Percentiles rank a stretch among this genome's conserved stretches.
phyloP scores from a whole-genome alignment of 768 basidiomycete genomes.

The Leccinum pellstonianum region DNA sequence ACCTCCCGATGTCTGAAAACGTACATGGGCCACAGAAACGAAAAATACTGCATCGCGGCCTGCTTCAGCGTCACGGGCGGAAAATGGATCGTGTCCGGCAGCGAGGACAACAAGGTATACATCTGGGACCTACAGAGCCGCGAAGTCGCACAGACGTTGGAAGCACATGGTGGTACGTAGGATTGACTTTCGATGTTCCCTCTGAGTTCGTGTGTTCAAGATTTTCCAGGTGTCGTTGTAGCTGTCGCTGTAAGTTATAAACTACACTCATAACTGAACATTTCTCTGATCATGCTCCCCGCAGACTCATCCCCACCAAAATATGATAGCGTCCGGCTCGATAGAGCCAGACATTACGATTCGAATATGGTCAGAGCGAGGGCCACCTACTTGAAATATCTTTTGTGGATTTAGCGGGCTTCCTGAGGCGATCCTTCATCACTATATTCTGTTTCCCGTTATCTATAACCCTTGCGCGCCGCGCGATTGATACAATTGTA shows the following conservation, averaged over 20 bases:
- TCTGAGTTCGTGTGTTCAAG: background rate
- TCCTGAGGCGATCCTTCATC: slow-evolving; percentile 2
- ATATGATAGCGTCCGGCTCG: slow-evolving; percentile 85
- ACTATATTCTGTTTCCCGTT: slow-evolving; percentile 5
- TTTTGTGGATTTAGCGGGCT: no score
- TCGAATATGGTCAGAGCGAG: slow-evolving; percentile 75
- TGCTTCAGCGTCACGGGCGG: slow-evolving; percentile 84
- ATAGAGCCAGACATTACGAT: slow-evolving; percentile 83
- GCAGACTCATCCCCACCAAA: slow-evolving; percentile 82
- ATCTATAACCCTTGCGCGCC: slow-evolving; percentile 5
- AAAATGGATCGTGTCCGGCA: slow-evolving; percentile 89
- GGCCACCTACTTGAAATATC: slow-evolving; percentile 8
- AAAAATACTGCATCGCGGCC: slow-evolving; percentile 80
- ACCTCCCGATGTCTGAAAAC: slow-evolving; percentile 89
- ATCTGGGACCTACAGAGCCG: slow-evolving; percentile 90
- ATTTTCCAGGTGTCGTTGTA: slow-evolving; percentile 55
- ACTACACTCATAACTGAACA: background rate
- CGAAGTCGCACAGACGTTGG: slow-evolving; percentile 77
- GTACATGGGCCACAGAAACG: slow-evolving; percentile 78
- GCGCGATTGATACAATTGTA: slow-evolving; percentile 9
- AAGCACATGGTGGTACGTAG: slow-evolving; percentile 66
- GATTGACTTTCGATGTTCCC: background rate
- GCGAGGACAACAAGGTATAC: slow-evolving; percentile 86
- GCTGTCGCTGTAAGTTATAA: slow-evolving; percentile 70
- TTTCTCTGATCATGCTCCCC: background rate